A percentile compares a stretch with the other conserved stretches of the same genome.
phyloP scores from a whole-genome alignment of 169 alveolate genomes.

The Plasmodium reichenowi region DNA sequence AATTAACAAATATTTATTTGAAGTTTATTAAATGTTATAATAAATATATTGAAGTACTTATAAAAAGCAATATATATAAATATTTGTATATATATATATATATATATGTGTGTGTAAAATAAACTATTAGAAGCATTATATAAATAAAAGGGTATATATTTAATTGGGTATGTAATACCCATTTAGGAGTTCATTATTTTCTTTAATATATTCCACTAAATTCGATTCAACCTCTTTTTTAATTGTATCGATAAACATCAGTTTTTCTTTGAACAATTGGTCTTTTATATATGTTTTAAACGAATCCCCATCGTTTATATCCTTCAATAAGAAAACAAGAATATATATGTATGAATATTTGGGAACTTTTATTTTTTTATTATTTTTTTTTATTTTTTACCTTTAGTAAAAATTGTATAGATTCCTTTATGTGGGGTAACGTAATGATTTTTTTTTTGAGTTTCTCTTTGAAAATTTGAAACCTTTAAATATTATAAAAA shows the following conservation, averaged over 20 bases:
- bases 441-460: conserved; percentile 34
- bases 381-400: conserved; percentile 13
- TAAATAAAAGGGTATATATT: background rate
- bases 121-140: too few relatives aligned
- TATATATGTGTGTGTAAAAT: too few relatives aligned
- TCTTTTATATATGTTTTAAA: conserved; percentile 21
- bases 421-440: conserved; percentile 22
- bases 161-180: conserved; percentile 37
- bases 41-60: too few relatives aligned
- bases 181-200: conserved; percentile 30
- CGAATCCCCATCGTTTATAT: conserved; percentile 9
- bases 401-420: conserved; percentile 12
- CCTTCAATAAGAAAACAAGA: conserved; percentile 14
- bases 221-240: conserved; percentile 25
- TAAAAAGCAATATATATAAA: too few relatives aligned
- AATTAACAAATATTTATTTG: too few relatives aligned
- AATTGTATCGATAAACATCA: background rate
- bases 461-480: conserved; percentile 38
- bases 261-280: background rate
- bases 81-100: too few relatives aligned
- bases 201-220: conserved; percentile 31
- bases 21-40: too few relatives aligned
- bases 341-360: background rate
- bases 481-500: background rate
- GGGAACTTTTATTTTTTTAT: background rate